phyloP scores from a whole-genome alignment of 331 rosid genomes.

The Rhamnella rubrinervis region DNA sequence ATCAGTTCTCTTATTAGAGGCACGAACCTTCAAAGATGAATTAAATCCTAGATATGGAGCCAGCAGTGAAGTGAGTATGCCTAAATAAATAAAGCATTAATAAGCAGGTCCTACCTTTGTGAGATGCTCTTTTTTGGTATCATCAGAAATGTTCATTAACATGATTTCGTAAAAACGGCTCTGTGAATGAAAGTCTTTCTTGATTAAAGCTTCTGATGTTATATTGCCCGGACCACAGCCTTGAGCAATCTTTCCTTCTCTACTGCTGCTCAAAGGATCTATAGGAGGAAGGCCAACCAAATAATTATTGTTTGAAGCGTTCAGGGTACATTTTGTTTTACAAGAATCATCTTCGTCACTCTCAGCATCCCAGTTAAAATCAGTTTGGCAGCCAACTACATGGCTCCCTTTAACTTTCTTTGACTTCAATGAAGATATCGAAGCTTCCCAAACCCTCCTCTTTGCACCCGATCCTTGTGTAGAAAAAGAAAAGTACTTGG shows the following conservation, averaged over 20 bases:
- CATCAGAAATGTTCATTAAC: constrained; percentile 91
- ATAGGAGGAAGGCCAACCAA: constrained; percentile 30
- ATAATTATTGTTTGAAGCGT: constrained; percentile 22
- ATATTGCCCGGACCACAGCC: constrained; percentile 29
- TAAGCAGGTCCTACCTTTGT: constrained; percentile 48
- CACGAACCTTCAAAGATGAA: too few species aligned
- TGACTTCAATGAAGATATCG: constrained; percentile 81
- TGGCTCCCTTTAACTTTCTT: constrained; percentile 86
- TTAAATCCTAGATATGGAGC: too few species aligned
- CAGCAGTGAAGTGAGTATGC: too few species aligned
- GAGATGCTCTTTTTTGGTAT: constrained; percentile 59
- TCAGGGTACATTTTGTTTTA: constrained; percentile 37
- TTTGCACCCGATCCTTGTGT: constrained; percentile 45
- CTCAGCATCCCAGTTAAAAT: constrained; percentile 43
- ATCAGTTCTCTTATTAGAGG: too few species aligned
- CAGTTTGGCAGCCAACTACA: constrained; percentile 39
- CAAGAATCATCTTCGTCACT: constrained; percentile 37
- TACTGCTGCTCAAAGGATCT: constrained; percentile 27
- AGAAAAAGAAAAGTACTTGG: constrained; percentile 42
- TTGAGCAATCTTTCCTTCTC: constrained; percentile 25
- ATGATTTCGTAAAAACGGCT: constrained; percentile 53
- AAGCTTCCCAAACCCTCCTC: constrained; percentile 80
- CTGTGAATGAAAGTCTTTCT: constrained; percentile 37
- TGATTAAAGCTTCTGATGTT: constrained; percentile 33
- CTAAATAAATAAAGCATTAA: background rate